Percentiles rank a stretch among this genome's conserved stretches.
phyloP scores from a whole-genome alignment of 1,284 basidiomycete species.

The Trichosporon coremiiforme region DNA sequence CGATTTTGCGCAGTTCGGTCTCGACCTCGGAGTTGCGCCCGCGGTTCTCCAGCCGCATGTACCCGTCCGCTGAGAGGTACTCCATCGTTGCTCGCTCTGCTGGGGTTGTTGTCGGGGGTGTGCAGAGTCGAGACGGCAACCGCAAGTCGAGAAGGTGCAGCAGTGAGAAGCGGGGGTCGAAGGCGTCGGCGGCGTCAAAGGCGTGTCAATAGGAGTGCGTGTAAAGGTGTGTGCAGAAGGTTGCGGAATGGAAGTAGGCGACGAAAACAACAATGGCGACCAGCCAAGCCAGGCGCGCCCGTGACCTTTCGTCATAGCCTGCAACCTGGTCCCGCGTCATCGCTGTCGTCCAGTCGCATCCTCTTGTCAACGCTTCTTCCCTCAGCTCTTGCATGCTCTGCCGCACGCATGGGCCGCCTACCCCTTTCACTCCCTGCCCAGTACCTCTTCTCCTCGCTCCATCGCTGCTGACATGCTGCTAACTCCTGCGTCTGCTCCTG shows the following conservation, averaged over 20 bases:
- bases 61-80: slow-evolving; percentile 5
- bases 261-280: slow-evolving; percentile 7
- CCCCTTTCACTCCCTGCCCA: neutral
- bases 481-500: neutral
- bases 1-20: slow-evolving; percentile 24
- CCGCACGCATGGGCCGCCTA: slow-evolving; percentile 3
- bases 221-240: neutral
- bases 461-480: neutral
- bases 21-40: slow-evolving; percentile 1
- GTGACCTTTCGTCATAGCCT: neutral
- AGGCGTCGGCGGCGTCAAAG: slow-evolving; percentile 4
- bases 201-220: neutral
- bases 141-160: neutral
- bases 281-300: slow-evolving; percentile 1
- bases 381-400: neutral
- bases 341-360: neutral
- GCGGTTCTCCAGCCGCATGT: slow-evolving; percentile 9
- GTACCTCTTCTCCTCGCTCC: neutral
- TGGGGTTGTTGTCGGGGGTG: neutral
- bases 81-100: neutral
- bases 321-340: neutral
- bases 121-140: neutral
- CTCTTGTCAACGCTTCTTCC: neutral
- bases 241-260: slow-evolving; percentile 2
- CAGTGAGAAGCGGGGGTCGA: neutral